Base-by-base conservation (phyloP, 768 basidiomycete genomes). In the Leccinellum luteum region DNA sequence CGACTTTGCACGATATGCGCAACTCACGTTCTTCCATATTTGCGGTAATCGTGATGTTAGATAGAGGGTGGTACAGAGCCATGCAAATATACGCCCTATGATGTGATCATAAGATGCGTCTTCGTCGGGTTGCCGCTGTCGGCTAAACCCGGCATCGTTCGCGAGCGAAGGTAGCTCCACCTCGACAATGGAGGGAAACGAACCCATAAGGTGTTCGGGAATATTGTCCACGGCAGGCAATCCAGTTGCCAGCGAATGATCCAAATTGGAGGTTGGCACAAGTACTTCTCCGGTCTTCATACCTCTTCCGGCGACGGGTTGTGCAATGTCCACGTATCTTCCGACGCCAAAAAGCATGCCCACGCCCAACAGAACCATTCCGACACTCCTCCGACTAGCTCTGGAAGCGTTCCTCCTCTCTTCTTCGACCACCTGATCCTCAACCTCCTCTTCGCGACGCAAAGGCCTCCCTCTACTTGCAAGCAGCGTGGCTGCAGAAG, bases 21-120 rank as follows among this genome's bases (percentile, higher is more conserved):
- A 35, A 85, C 93, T 70, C 72, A 97, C 95, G 67, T 98, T 98
- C 74, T 95, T 96, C 97, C 97, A 98, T 61, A 99, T 97, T 72
- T 99, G 97, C 21, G 97, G 97, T 65, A 99, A 74, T 58, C 97
- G 85, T 3, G 90, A 92, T 3, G 96, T 98, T 34, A 99, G 76
- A 73, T 99, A 99, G 15, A 98, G 76, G 0, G 86, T 90, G 2
- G 95, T 94, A 69, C 96, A 98, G 19, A 88, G 68, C 97, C 97
- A 99, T 9, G 97, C 95, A 54, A 90, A 94, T 54, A 94, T 83
- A 3, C 97, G 87, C 1, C 97, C 97, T 50, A 98, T 75, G 25
- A 94, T 68, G 49, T 83, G 87, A 65, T 94, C 82, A 52, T 70
- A 72, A 13, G 68, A 55, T 48, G 63, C 52, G 49, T 61, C 43